Base-by-base conservation (phyloP, 352 stramenopile genomes). In the Globisporangium middletonii region DNA sequence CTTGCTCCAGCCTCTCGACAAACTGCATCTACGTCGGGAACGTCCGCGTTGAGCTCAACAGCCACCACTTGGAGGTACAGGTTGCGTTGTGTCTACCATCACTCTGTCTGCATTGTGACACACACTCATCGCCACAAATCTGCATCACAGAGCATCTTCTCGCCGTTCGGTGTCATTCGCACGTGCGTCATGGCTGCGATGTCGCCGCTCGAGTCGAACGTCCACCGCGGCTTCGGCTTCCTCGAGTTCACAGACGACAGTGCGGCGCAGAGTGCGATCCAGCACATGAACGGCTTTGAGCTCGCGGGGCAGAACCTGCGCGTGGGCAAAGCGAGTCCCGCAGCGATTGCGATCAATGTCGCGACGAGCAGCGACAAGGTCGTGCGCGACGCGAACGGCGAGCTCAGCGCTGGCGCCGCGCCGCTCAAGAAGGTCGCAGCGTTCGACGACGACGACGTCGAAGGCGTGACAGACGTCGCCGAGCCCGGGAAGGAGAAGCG, bases 261-360 rank as follows among this genome's bases (percentile, higher is more conserved):
- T 13, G 84, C 65, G 15, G 82, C 82, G 13, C 45, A 48, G 52
- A 92, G 72, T 60, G 82, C 82, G 16, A 89, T 92, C 45, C 79
- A 92, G 64, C 82, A 92, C 54, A 92, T 92, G 82, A 82, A 92
- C 57, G 77, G 76, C 27, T 92, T 92, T 55, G 82, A 92, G 30
- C 58, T 92, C 18, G 82, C 82, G 37, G 82, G 82, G 12, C 77
- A 89, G 48, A 67, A 80, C 19, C 79, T 92, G 13, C 84, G 88
- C 61, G 79, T 92, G 4, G 82, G 82, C 59, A 92, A 92, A 59
- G 82, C 82, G 30, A 92, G 82, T 50, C 62, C 81, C 35, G 67
- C 74, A 5, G 79, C 82, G 4, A 77, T 89, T 64, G 57, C 74
- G 6, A 82, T 88, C 60, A 89, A 92, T 44, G 65, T 89, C 28